A percentile compares a stretch with the other conserved stretches of the same genome.
Evolutionary conservation across 371 early-diverging fungal genomes (phyloP).

Genomic region (Apophysomyces trapeziformis): DNA sequence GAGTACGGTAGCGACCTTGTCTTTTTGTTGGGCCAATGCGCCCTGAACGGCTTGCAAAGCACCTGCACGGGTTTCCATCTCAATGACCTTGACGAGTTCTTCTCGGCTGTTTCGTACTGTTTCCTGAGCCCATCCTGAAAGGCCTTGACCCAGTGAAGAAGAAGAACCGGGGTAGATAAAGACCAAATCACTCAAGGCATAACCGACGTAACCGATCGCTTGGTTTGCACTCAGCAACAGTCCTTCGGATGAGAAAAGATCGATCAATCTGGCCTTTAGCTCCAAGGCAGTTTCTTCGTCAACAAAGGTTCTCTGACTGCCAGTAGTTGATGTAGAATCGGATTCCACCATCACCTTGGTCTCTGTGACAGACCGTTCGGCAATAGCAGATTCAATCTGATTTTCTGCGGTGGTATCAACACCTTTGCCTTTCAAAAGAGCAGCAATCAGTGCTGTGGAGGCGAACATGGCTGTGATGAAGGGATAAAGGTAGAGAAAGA

Average conservation of each 20-base stretch:
- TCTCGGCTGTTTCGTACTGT: slow-evolving; percentile 65
- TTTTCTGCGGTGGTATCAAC: slow-evolving; percentile 6
- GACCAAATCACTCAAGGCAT: slow-evolving; percentile 75
- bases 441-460: slow-evolving; percentile 32
- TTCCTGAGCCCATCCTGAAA: slow-evolving; percentile 63
- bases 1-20: slow-evolving; percentile 62
- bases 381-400: slow-evolving; percentile 18
- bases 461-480: slow-evolving; percentile 24
- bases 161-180: slow-evolving; percentile 74
- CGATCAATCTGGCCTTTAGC: slow-evolving; percentile 37
- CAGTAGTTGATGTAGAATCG: slow-evolving; percentile 43
- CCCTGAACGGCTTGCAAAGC: slow-evolving; percentile 86
- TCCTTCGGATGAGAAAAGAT: slow-evolving; percentile 22
- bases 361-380: slow-evolving; percentile 27
- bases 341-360: slow-evolving; percentile 31
- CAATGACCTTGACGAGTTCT: slow-evolving; percentile 63
- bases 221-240: slow-evolving; percentile 64
- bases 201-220: slow-evolving; percentile 76
- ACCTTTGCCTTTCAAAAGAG: slow-evolving; percentile 31
- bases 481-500: slow-evolving; percentile 4
- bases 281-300: slow-evolving; percentile 43
- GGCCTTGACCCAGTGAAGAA: slow-evolving; percentile 63
- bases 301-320: slow-evolving; percentile 51
- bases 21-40: slow-evolving; percentile 54
- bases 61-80: slow-evolving; percentile 81